These are phyloP conservation scores for Lathyrus tuberosus DNA, from an alignment of 306 rosid species.

Conservation along the genomic window DNA sequence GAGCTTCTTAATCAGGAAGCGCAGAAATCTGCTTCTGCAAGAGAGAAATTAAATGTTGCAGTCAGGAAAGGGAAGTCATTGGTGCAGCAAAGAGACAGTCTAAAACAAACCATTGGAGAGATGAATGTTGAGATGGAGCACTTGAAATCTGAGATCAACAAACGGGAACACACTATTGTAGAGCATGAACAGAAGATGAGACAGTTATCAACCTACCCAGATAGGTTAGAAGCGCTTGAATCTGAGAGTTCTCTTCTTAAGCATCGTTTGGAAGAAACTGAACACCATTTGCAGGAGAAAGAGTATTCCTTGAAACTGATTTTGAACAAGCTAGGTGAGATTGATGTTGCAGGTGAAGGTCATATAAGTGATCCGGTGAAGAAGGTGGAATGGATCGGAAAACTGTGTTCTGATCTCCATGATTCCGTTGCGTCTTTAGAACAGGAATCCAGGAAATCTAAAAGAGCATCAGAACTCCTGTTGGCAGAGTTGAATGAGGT, in stretches of 20 bases:
- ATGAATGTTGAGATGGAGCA: constrained; percentile 60
- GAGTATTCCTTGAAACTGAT: constrained; percentile 58
- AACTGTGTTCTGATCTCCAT: constrained; percentile 57
- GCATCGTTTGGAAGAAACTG: constrained; percentile 64
- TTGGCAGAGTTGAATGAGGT: constrained; percentile 94
- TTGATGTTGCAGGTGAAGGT: constrained; percentile 63
- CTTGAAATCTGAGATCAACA: constrained; percentile 67
- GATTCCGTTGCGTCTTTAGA: constrained; percentile 59
- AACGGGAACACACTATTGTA: constrained; percentile 51
- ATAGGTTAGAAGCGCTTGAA: constrained; percentile 68
- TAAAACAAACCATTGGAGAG: constrained; percentile 74
- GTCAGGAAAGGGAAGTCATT: constrained; percentile 94
- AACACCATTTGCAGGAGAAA: constrained; percentile 65
- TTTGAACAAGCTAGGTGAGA: constrained; percentile 55
- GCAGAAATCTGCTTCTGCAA: constrained; percentile 82
- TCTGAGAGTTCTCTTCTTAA: constrained; percentile 64
- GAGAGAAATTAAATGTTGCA: constrained; percentile 87
- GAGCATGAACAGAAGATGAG: constrained; percentile 65
- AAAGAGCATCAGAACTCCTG: constrained; percentile 88
- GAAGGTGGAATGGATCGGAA: constrained; percentile 68
- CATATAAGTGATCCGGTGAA: constrained; percentile 59
- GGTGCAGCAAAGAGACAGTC: constrained; percentile 85
- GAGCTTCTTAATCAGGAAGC: constrained; percentile 81
- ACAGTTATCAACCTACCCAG: constrained; percentile 61
- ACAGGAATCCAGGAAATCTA: constrained; percentile 80